Evolutionary conservation across 352 stramenopile genomes (phyloP).

Genomic region (Blastocystis sp.): DNA sequence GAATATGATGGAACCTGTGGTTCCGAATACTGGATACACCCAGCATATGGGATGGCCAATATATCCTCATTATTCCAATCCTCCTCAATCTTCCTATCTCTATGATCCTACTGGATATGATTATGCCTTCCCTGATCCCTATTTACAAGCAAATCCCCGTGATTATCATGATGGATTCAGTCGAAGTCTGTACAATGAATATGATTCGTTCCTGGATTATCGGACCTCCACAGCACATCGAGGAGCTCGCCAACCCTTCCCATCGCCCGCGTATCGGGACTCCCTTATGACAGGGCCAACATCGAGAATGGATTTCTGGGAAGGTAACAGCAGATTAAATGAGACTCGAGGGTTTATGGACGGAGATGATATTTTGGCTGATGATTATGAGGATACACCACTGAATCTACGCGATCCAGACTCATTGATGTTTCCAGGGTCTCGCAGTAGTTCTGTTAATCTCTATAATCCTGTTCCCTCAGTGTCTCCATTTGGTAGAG

Average conservation of each 20-base stretch:
- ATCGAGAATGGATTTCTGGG: not conserved
- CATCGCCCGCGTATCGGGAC: not conserved
- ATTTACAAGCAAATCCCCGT: not conserved
- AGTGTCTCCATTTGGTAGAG: no score
- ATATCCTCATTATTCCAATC: not conserved
- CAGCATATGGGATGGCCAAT: not conserved
- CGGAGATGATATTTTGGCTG: conserved; percentile 14
- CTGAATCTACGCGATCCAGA: conserved; percentile 26
- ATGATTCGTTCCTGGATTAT: no score
- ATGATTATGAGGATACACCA: conserved; percentile 41
- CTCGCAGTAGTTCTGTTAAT: not conserved
- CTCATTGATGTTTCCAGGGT: conserved; percentile 1
- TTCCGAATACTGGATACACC: not conserved
- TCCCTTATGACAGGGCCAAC: not conserved
- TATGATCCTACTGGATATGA: not conserved
- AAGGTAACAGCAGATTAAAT: not conserved
- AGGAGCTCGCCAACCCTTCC: not conserved
- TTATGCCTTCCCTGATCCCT: not conserved
- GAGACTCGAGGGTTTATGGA: not conserved
- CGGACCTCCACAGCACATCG: not conserved
- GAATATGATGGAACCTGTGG: not conserved
- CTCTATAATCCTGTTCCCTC: not conserved
- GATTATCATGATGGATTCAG: no score
- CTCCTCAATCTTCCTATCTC: not conserved
- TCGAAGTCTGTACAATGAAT: no score